Base-by-base conservation (phyloP, 805 yeast species). In the Cyberlindnera americana region DNA sequence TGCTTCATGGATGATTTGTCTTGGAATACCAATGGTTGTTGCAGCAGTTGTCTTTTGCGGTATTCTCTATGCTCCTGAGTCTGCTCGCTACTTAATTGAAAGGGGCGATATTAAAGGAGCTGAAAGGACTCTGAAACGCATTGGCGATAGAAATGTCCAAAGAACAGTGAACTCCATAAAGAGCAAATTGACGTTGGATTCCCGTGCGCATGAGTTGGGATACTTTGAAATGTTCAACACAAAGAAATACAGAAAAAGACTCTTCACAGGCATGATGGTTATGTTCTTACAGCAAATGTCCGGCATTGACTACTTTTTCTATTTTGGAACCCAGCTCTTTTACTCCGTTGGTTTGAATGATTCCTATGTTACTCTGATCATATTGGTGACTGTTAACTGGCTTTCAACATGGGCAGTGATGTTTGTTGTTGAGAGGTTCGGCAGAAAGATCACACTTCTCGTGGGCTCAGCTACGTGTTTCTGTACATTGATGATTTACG, bases 241-340 rank as follows among this genome's bases (percentile, higher is more conserved):
- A 3, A 9, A n/a, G 11, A 31, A 17, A 6, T 23, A 40, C 25
- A 17, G 35, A 9, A 42, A 37, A 11, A 38, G 83, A 75, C 57
- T 79, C 18, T 35, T 76, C 21, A 65, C 74, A 43, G 87, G 85
- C 52, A 59, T 76, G 29, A 47, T 72, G 49, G 62, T 79, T 41
- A 83, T 78, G 72, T 65, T 73, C 13, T 57, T 76, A 40, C 81
- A 76, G 57, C 87, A 81, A 56, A 67, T 77, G 51, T 70, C 77
- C 22, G 88, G 88, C 43, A 73, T 78, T 41, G 80, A 81, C 63
- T 81, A 77, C 62, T 77, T 80, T 49, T 78, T 81, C 65, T 80
- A 77, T 60, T 81, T 73, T 49, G 81, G 83, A 30, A 73, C 80
- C 13, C 61, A 73, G 9, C 70, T 81, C 44, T 79, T 82, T 34